These are phyloP conservation scores for Chamaecrista fasciculata DNA, from an alignment of 306 rosid species.

Conservation along the genomic window DNA sequence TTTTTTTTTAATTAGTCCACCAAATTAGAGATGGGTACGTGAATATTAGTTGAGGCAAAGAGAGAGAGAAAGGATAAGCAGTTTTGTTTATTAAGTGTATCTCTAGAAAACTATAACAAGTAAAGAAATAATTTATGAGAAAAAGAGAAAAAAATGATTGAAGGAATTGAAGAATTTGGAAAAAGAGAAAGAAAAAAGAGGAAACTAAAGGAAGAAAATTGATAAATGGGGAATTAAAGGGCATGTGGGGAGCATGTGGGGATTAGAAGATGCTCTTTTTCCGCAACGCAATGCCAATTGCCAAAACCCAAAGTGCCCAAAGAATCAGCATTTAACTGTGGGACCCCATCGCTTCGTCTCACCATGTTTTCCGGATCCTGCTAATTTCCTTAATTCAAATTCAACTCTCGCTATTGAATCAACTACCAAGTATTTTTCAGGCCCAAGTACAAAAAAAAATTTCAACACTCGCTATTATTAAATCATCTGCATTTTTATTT, in stretches of 20 bases:
- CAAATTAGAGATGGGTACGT: too few relatives aligned
- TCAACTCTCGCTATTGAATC: too few relatives aligned
- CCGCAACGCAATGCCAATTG: background rate
- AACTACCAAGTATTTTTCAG: too few relatives aligned
- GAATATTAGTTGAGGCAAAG: too few relatives aligned
- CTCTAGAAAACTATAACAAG: background rate
- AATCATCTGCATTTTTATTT: too few relatives aligned
- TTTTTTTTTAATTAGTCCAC: too few relatives aligned
- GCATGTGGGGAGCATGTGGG: constrained; percentile 82
- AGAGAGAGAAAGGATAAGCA: too few relatives aligned
- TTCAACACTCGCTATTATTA: too few relatives aligned
- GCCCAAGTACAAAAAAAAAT: too few relatives aligned
- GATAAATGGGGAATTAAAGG: constrained; percentile 24
- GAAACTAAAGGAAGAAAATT: background rate
- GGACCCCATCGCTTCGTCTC: constrained; percentile 48
- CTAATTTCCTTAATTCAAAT: constrained; percentile 22
- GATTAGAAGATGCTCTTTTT: constrained; percentile 20
- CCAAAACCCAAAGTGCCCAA: background rate
- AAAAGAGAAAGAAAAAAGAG: background rate
- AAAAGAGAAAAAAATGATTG: too few relatives aligned
- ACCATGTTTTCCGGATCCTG: constrained; percentile 78
- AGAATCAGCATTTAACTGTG: constrained; percentile 18
- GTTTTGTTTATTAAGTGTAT: too few relatives aligned
- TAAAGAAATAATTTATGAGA: background rate
- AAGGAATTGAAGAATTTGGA: too few relatives aligned